These are phyloP conservation scores for Solanum sparsipilum DNA, from an alignment of 257 asterid species.

Conservation along the genomic window DNA sequence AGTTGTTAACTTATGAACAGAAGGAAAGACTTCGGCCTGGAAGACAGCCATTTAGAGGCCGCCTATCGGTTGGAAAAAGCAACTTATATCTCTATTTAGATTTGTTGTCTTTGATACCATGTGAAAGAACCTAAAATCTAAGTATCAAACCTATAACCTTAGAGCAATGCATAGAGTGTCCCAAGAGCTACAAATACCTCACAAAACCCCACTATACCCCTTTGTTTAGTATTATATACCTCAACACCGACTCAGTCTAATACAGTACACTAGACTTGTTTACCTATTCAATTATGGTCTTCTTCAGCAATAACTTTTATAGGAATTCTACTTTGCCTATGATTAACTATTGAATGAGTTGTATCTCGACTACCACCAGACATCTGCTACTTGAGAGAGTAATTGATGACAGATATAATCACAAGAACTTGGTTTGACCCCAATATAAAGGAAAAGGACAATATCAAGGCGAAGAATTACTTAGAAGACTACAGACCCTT, in stretches of 20 bases:
- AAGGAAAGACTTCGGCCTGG: neutral
- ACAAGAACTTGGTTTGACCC: neutral
- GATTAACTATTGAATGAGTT: neutral
- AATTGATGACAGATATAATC: neutral
- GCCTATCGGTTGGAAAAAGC: neutral
- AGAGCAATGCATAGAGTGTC: neutral
- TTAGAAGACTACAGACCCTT: neutral
- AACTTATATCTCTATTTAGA: neutral
- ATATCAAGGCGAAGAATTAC: neutral
- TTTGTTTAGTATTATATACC: neutral
- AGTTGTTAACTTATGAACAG: neutral
- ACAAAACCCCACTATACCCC: neutral
- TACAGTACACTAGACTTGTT: neutral
- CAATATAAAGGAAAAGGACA: neutral
- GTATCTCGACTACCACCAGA: neutral
- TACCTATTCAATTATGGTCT: neutral
- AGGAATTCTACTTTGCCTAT: neutral
- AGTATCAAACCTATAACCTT: neutral
- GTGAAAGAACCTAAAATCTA: neutral
- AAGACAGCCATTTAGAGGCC: neutral
- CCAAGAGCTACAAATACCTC: neutral
- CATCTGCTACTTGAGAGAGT: neutral
- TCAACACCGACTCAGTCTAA: neutral
- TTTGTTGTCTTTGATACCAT: neutral
- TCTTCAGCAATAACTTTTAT: neutral